These are phyloP conservation scores for Trichoderma erinaceum DNA, from an alignment of 495 filamentous ascomycete genomes.

Conservation along the genomic window DNA sequence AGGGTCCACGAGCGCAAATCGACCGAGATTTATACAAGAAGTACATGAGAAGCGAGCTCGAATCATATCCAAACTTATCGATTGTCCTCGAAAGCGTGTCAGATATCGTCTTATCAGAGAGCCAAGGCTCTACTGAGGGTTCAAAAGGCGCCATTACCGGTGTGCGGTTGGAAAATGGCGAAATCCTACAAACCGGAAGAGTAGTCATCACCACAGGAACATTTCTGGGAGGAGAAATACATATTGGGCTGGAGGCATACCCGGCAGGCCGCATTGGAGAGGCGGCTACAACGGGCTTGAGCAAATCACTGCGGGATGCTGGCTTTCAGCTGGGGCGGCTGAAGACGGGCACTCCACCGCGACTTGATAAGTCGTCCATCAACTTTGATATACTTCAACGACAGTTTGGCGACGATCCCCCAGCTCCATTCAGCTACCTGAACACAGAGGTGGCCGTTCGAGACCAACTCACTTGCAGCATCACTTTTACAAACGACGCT, in stretches of 20 bases:
- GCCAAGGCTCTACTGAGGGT: conserved; percentile 40
- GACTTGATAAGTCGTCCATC: conserved; percentile 77
- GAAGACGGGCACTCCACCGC: conserved; percentile 93
- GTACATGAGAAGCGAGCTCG: conserved; percentile 85
- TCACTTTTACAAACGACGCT: conserved; percentile 74
- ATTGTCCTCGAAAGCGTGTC: conserved; percentile 84
- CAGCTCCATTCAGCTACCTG: conserved; percentile 85
- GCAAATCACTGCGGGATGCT: conserved; percentile 81
- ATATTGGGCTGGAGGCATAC: conserved; percentile 78
- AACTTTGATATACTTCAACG: conserved; percentile 64
- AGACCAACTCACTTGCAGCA: conserved; percentile 76
- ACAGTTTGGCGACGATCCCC: conserved; percentile 79
- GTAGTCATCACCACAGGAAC: conserved; percentile 96
- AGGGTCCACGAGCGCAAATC: conserved; percentile 88
- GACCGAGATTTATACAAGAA: conserved; percentile 85
- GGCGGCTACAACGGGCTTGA: conserved; percentile 86
- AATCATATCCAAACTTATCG: conserved; percentile 64
- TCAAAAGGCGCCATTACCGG: conserved; percentile 73
- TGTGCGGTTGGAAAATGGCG: conserved; percentile 81
- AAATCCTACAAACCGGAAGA: conserved; percentile 69
- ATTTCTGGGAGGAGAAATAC: conserved; percentile 93
- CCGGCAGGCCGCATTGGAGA: conserved; percentile 92
- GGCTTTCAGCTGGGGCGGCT: conserved; percentile 87
- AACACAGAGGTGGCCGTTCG: conserved; percentile 68
- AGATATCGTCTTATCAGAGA: conserved; percentile 71